Evolutionary conservation across 805 yeast species (phyloP).

Genomic region (Wickerhamomyces ciferrii): DNA sequence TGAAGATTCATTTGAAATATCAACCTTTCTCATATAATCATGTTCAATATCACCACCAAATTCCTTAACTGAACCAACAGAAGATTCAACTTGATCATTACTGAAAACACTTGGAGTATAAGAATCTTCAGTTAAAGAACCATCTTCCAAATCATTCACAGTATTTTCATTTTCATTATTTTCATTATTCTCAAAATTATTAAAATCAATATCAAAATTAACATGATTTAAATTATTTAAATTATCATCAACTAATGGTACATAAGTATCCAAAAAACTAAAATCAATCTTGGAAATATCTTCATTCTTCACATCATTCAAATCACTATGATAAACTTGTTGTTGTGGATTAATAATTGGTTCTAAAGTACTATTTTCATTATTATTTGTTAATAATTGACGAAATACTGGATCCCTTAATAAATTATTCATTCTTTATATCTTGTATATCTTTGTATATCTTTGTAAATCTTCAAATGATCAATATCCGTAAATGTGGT

Average conservation of each 20-base stretch:
- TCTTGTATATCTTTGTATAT: too few relatives aligned
- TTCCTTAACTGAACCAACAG: background rate
- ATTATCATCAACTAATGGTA: background rate
- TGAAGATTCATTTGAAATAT: background rate
- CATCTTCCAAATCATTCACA: too few relatives aligned
- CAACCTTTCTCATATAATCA: too few relatives aligned
- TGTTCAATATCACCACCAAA: background rate
- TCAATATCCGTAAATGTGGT: too few relatives aligned
- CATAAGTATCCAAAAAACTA: background rate
- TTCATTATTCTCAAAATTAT: too few relatives aligned
- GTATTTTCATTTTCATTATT: too few relatives aligned
- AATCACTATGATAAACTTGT: background rate
- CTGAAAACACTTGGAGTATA: too few relatives aligned
- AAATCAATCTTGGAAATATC: background rate
- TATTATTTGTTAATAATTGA: constrained; percentile 14
- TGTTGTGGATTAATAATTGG: background rate
- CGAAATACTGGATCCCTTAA: constrained; percentile 20
- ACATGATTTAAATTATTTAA: too few relatives aligned
- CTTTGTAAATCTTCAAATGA: too few relatives aligned
- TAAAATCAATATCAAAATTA: too few relatives aligned
- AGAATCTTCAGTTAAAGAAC: too few relatives aligned
- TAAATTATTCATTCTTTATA: constrained; percentile 17
- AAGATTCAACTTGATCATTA: background rate
- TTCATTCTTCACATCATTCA: background rate
- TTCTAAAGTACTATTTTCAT: constrained; percentile 1